Percentiles rank a stretch among this genome's conserved stretches.
Evolutionary conservation across 768 basidiomycete species (phyloP).

Genomic region (Suillus decipiens): DNA sequence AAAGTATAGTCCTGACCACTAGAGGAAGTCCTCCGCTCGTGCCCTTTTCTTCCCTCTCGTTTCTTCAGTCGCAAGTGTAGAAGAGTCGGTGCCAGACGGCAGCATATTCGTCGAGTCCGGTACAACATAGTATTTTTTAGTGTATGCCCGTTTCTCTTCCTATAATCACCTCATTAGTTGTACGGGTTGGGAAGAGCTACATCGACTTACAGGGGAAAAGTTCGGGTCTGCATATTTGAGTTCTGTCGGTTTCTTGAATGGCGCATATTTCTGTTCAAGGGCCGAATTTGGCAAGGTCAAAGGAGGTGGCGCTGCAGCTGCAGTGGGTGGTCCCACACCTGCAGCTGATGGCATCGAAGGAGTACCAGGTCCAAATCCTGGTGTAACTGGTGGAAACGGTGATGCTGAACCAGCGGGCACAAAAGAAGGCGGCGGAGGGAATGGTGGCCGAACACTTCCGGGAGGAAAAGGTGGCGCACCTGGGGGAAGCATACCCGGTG

Average conservation of each 20-base stretch:
- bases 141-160: conserved; percentile 77
- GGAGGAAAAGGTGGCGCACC: conserved; percentile 39
- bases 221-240: conserved; percentile 78
- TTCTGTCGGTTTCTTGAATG: conserved; percentile 74
- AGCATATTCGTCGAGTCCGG: conserved; percentile 38
- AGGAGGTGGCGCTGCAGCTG: conserved; percentile 22
- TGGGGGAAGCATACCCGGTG: conserved; percentile 39
- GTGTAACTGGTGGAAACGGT: conserved; percentile 29
- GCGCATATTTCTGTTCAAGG: conserved; percentile 64
- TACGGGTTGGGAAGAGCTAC: conserved; percentile 1
- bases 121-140: conserved; percentile 60
- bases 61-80: conserved; percentile 47
- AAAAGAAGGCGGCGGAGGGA: conserved; percentile 38
- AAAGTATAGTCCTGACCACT: conserved; percentile 23
- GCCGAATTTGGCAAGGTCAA: conserved; percentile 56
- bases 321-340: conserved; percentile 19
- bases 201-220: conserved; percentile 66
- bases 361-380: conserved; percentile 17
- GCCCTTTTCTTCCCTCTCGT: conserved; percentile 81
- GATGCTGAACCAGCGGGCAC: conserved; percentile 31
- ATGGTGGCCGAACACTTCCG: conserved; percentile 37
- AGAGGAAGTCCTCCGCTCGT: conserved; percentile 85
- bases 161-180: conserved; percentile 28
- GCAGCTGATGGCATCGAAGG: conserved; percentile 15
- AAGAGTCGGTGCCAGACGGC: conserved; percentile 26